Evolutionary conservation across 306 rosid species (phyloP).

Genomic region (Mimosa pudica): DNA sequence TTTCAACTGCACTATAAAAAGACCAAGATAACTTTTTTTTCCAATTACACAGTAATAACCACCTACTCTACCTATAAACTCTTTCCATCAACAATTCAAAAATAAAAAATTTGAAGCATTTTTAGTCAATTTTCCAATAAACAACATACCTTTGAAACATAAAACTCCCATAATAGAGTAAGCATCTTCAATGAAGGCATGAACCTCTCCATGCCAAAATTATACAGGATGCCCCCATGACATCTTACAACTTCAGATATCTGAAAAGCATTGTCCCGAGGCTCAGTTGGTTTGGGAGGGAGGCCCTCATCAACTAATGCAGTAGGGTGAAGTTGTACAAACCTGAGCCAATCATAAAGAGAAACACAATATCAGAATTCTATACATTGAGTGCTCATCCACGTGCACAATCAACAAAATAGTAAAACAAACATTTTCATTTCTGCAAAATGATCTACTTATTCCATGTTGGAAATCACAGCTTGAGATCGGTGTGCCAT

Average conservation of each 20-base stretch:
- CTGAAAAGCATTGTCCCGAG: slow-evolving; percentile 80
- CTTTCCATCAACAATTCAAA: no score
- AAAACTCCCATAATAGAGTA: no score
- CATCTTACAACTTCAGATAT: slow-evolving; percentile 92
- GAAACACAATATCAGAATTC: slow-evolving; percentile 23
- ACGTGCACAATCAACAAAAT: no score
- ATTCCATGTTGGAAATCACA: slow-evolving; percentile 98
- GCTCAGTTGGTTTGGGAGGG: slow-evolving; percentile 11
- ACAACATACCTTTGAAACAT: no score
- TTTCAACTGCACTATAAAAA: no score
- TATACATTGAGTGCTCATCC: background rate
- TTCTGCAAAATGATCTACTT: slow-evolving; percentile 46
- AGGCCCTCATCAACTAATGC: no score
- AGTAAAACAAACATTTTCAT: no score
- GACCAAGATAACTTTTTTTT: no score
- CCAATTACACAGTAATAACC: no score
- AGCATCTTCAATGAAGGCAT: slow-evolving; percentile 51
- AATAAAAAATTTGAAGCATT: no score
- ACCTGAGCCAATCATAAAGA: slow-evolving; percentile 47
- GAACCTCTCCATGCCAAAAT: slow-evolving; percentile 83
- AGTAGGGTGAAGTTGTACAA: slow-evolving; percentile 41
- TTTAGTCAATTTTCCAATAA: no score
- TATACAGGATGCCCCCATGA: slow-evolving; percentile 88
- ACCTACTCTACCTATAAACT: no score
- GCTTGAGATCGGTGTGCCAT: slow-evolving; percentile 98